These are phyloP conservation scores for Spergularia azorica DNA, from an alignment of 179 eudicot species.

Conservation along the genomic window DNA sequence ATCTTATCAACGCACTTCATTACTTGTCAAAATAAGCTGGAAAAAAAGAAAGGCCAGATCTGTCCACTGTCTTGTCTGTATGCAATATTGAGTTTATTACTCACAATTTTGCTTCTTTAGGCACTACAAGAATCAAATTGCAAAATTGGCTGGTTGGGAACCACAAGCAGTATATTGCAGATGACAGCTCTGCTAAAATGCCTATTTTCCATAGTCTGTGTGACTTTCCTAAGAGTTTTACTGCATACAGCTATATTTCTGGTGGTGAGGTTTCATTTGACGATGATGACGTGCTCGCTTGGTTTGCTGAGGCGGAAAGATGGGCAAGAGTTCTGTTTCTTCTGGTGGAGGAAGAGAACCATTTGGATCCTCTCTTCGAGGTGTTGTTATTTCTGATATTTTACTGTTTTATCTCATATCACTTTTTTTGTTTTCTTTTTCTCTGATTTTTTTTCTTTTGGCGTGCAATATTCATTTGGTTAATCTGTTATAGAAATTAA, in stretches of 20 bases:
- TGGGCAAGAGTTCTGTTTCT: constrained; percentile 91
- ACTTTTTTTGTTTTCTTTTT: not conserved
- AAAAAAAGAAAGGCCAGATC: not conserved
- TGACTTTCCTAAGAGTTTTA: constrained; percentile 54
- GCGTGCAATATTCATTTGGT: not conserved
- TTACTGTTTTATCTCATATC: not conserved
- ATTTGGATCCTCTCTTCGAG: constrained; percentile 54
- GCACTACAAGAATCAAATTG: constrained; percentile 54
- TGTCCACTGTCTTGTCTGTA: not conserved
- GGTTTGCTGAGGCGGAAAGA: constrained; percentile 75
- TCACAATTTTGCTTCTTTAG: constrained; percentile 37
- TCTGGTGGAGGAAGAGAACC: constrained; percentile 48
- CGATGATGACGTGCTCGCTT: constrained; percentile 76
- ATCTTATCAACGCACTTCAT: too few relatives aligned
- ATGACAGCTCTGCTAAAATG: constrained; percentile 27
- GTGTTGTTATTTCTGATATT: constrained; percentile 33
- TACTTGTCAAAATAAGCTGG: too few relatives aligned
- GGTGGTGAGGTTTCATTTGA: constrained; percentile 42
- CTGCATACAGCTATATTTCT: constrained; percentile 25
- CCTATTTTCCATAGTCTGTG: constrained; percentile 46
- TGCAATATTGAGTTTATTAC: not conserved
- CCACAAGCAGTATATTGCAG: constrained; percentile 28
- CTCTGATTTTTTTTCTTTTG: not conserved
- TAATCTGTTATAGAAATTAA: not conserved
- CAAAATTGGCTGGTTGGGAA: constrained; percentile 63